These are phyloP conservation scores for Saposhnikovia divaricata DNA, from an alignment of 129 eudicot species.

Conservation along the genomic window DNA sequence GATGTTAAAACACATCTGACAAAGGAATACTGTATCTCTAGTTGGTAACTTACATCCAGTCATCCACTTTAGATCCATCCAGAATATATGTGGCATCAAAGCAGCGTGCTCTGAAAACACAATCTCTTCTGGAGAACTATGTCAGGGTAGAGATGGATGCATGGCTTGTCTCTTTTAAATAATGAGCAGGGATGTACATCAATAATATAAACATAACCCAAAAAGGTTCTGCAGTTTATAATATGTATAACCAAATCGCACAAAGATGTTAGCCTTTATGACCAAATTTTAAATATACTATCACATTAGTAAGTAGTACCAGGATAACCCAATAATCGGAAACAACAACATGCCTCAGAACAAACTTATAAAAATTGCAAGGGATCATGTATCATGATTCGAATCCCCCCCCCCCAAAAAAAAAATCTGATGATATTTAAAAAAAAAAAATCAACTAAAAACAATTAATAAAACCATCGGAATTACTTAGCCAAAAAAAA, in stretches of 20 bases:
- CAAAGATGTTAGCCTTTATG: neutral
- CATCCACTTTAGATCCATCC: no score
- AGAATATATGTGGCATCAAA: no score
- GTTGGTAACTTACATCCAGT: no score
- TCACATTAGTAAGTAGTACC: neutral
- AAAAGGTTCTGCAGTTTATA: neutral
- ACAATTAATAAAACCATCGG: no score
- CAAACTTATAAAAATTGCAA: neutral
- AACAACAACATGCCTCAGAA: neutral
- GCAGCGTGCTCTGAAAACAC: slow-evolving; percentile 16
- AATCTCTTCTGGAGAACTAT: slow-evolving; percentile 17
- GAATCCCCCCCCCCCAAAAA: no score
- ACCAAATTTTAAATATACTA: neutral
- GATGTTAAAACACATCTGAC: no score
- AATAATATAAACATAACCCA: slow-evolving; percentile 7
- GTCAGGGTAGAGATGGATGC: slow-evolving; percentile 24
- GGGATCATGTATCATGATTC: no score
- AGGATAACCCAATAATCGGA: neutral
- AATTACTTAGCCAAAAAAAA: no score
- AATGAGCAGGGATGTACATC: slow-evolving; percentile 41
- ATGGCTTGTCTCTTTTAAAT: slow-evolving; percentile 36
- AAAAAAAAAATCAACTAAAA: no score
- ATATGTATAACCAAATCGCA: neutral
- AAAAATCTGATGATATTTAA: no score
- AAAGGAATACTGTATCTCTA: no score